These are phyloP conservation scores for Lecanicillium sp. DNA, from an alignment of 2,329 filamentous ascomycete genomes.

Conservation along the genomic window DNA sequence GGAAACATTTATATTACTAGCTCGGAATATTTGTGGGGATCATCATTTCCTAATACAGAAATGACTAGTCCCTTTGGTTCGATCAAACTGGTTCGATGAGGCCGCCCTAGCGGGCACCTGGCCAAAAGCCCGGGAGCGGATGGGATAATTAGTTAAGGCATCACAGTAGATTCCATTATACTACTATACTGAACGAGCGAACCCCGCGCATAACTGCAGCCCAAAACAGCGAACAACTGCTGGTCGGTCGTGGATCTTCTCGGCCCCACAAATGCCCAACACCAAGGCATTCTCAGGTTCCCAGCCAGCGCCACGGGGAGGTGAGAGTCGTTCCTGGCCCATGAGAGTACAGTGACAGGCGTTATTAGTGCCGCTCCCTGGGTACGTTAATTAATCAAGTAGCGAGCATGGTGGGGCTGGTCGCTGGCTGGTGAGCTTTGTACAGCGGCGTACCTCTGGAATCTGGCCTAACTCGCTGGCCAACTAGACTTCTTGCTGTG, in stretches of 20 bases:
- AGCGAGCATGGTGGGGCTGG: neutral
- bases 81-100: no score
- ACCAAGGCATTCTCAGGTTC: neutral
- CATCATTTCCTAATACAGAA: no score
- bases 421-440: neutral
- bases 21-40: no score
- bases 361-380: neutral
- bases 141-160: no score
- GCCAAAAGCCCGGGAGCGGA: no score
- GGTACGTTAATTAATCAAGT: neutral
- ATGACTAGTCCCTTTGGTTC: no score
- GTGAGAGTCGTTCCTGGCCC: neutral
- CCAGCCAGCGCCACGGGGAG: neutral
- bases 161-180: no score
- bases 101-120: no score
- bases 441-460: neutral
- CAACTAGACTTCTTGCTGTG: neutral
- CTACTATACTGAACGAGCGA: no score
- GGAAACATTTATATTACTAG: no score
- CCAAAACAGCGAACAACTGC: neutral
- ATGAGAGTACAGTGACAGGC: neutral
- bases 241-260: neutral
- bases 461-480: neutral
- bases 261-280: neutral
- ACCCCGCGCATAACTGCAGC: neutral